These are phyloP conservation scores for Fusarium coffeatum DNA, from an alignment of 2,329 filamentous ascomycete species.

Conservation along the genomic window DNA sequence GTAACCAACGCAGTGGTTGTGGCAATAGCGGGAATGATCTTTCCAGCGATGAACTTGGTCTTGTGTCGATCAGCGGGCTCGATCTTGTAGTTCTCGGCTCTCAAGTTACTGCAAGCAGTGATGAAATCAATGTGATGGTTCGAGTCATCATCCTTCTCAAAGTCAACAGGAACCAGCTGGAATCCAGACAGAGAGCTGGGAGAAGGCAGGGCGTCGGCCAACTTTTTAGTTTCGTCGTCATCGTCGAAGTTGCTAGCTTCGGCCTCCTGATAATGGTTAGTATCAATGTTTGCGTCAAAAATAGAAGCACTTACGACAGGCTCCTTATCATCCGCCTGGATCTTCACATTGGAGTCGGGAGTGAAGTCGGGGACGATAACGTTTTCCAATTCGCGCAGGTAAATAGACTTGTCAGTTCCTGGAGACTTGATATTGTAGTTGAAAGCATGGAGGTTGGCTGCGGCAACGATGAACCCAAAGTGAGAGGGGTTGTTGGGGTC, in stretches of 20 bases:
- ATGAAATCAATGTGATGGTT: constrained; percentile 99
- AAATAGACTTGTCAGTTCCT: constrained; percentile 73
- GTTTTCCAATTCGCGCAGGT: constrained; percentile 83
- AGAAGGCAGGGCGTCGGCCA: constrained; percentile 78
- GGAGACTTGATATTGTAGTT: constrained; percentile 97
- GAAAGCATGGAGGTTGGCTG: constrained; percentile 93
- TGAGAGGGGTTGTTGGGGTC: constrained; percentile 87
- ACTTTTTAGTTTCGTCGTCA: constrained; percentile 77
- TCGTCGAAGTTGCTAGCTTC: constrained; percentile 80
- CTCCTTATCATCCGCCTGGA: constrained; percentile 95
- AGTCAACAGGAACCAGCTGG: constrained; percentile 91
- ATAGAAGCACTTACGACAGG: constrained; percentile 69
- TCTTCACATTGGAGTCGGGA: constrained; percentile 91
- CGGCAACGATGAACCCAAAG: constrained; percentile 87
- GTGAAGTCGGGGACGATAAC: constrained; percentile 97
- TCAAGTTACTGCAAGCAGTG: constrained; percentile 93
- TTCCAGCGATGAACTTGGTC: constrained; percentile 99
- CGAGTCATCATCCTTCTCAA: constrained; percentile 98
- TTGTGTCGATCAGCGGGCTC: constrained; percentile 91
- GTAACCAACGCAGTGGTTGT: constrained; percentile 97
- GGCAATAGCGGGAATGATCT: constrained; percentile 98
- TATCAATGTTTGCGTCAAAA: background rate
- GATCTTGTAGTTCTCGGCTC: constrained; percentile 98
- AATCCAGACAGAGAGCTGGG: constrained; percentile 87
- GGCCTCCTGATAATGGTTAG: constrained; percentile 70